These are phyloP conservation scores for Colletotrichum tanaceti DNA, from an alignment of 2,329 filamentous ascomycete species.

Conservation along the genomic window DNA sequence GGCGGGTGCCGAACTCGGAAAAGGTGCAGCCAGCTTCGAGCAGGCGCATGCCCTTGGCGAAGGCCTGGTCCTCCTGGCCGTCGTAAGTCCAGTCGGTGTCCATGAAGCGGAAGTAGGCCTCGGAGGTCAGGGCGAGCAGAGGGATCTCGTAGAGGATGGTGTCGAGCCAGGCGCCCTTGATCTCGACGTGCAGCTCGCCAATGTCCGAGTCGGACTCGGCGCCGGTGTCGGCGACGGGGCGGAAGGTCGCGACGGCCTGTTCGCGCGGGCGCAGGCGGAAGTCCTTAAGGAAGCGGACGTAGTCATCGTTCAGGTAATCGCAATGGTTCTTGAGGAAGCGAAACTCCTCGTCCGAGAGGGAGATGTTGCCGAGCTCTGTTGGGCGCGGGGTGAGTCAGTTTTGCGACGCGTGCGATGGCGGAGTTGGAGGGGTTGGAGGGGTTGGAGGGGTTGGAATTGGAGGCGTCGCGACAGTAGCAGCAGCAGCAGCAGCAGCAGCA, in stretches of 20 bases:
- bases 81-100: constrained; percentile 92
- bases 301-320: constrained; percentile 80
- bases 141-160: constrained; percentile 99
- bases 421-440: constrained; percentile 38
- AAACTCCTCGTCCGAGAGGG: constrained; percentile 82
- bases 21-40: constrained; percentile 87
- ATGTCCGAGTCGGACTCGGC: constrained; percentile 72
- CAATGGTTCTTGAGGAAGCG: constrained; percentile 82
- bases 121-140: constrained; percentile 88
- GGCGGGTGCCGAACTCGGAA: constrained; percentile 92
- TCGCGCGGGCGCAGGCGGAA: constrained; percentile 85
- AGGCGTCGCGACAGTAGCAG: too few species aligned
- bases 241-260: constrained; percentile 80
- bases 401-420: background rate
- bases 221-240: constrained; percentile 67
- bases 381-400: constrained; percentile 31
- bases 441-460: constrained; percentile 33
- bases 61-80: constrained; percentile 87
- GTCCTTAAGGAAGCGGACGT: constrained; percentile 82
- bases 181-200: constrained; percentile 81
- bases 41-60: constrained; percentile 80
- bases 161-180: constrained; percentile 88
- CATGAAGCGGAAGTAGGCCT: constrained; percentile 97
- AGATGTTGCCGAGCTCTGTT: constrained; percentile 83
- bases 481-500: too few species aligned